Conservation (phyloP, 2,329 filamentous ascomycete species). For the Colletotrichum navitas region DNA sequence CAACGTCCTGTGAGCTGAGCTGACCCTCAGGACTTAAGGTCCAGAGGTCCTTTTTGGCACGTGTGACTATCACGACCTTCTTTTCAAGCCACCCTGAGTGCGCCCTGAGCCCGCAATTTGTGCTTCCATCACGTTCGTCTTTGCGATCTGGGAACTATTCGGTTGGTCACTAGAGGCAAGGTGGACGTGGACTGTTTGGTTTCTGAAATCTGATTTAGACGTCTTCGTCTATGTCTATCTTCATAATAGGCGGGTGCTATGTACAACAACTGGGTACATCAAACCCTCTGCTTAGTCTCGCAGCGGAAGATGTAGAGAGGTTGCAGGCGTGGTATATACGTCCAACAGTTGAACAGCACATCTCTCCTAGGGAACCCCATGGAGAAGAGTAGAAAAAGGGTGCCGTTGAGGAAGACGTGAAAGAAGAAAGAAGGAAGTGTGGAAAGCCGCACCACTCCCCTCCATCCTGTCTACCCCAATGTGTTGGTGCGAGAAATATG, state of each 20-base stretch:
- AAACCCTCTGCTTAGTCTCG: conserved; percentile 34
- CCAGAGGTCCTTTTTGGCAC: too few relatives aligned
- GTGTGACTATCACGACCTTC: too few relatives aligned
- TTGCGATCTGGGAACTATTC: background rate
- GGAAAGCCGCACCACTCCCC: conserved; percentile 5
- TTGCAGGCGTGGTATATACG: conserved; percentile 35
- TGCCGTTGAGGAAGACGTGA: background rate
- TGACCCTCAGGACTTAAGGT: too few relatives aligned
- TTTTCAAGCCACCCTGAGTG: background rate
- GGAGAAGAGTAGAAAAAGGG: conserved; percentile 11
- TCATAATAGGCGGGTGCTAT: conserved; percentile 34
- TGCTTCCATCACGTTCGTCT: background rate
- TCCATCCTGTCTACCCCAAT: conserved; percentile 8
- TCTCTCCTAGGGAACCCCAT: background rate
- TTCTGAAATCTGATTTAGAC: conserved; percentile 38
- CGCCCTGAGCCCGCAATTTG: too few relatives aligned
- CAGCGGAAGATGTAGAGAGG: conserved; percentile 28
- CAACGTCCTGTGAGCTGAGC: background rate
- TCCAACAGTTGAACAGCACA: conserved; percentile 40
- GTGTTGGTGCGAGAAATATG: conserved; percentile 40
- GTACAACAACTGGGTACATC: conserved; percentile 36
- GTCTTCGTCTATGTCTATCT: conserved; percentile 40
- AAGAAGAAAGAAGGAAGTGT: background rate
- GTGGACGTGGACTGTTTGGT: background rate
- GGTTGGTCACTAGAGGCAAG: background rate